Conservation (phyloP, 1,284 basidiomycete genomes). For the Pyrrhoderma noxium region DNA sequence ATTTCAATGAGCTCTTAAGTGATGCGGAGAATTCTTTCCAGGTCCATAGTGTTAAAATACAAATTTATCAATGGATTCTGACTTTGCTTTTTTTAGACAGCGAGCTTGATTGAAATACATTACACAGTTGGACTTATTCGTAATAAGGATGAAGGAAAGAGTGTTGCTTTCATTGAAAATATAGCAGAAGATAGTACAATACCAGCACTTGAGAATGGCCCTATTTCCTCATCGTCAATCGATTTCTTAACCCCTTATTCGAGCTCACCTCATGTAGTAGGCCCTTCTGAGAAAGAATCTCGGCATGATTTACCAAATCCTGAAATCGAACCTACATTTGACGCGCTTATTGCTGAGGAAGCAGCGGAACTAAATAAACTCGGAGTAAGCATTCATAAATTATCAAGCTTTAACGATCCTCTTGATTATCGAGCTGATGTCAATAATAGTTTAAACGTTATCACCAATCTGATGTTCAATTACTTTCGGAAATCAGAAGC, state of each 20-base stretch:
- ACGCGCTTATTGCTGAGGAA: conserved; percentile 6
- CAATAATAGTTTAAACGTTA: conserved; percentile 38
- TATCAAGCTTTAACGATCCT: no score
- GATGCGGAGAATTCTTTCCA: conserved; percentile 44
- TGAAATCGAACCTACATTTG: neutral
- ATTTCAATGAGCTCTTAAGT: conserved; percentile 31
- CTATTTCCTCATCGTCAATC: neutral
- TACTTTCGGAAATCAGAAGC: conserved; percentile 29
- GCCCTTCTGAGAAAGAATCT: no score
- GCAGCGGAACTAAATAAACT: conserved; percentile 26
- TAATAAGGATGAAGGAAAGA: neutral
- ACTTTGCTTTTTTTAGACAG: conserved; percentile 28
- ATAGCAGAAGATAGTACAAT: conserved; percentile 3
- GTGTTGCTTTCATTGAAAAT: conserved; percentile 7
- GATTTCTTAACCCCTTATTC: neutral
- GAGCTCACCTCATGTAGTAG: neutral
- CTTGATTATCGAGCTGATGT: neutral
- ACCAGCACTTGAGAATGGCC: neutral
- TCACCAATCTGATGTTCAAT: conserved; percentile 40
- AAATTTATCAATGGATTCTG: neutral
- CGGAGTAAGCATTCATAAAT: conserved; percentile 33
- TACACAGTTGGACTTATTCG: conserved; percentile 29
- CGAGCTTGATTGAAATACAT: conserved; percentile 45
- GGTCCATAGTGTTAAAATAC: conserved; percentile 23
- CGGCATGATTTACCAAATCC: no score